These are phyloP conservation scores for Butyriboletus loyo DNA, from an alignment of 768 basidiomycete genomes.

Conservation along the genomic window DNA sequence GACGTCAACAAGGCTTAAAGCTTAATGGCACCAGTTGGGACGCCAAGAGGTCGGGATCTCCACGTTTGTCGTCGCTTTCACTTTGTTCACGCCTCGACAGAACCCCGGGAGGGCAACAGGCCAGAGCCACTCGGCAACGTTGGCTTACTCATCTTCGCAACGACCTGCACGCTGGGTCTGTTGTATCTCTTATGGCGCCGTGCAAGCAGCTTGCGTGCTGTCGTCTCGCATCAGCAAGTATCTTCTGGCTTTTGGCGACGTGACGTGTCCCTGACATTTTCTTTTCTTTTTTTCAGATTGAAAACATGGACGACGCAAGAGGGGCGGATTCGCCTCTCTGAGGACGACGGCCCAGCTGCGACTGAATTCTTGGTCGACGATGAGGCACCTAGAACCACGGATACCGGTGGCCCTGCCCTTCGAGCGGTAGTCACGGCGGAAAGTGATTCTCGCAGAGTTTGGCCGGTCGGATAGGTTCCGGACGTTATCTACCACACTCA, in stretches of 20 bases:
- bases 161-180: conserved; percentile 52
- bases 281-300: conserved; percentile 38
- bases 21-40: conserved; percentile 22
- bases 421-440: conserved; percentile 10
- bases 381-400: conserved; percentile 41
- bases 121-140: conserved; percentile 64
- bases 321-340: conserved; percentile 63
- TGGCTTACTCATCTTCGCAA: conserved; percentile 52
- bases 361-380: conserved; percentile 61
- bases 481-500: neutral
- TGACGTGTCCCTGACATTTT: neutral
- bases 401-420: conserved; percentile 24
- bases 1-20: neutral
- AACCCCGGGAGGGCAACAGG: conserved; percentile 56
- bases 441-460: neutral
- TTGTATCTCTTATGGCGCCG: conserved; percentile 65
- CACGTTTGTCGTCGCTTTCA: neutral
- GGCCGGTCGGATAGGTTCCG: neutral
- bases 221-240: conserved; percentile 62
- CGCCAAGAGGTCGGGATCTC: conserved; percentile 21
- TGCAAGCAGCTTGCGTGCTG: conserved; percentile 50
- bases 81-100: conserved; percentile 31
- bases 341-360: conserved; percentile 73
- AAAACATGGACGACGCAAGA: conserved; percentile 52
- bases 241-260: neutral